Evolutionary conservation across 2,329 filamentous ascomycete species (phyloP), one percentile per base, ranked within the genome.

Genomic region (Cadophora sp.): DNA sequence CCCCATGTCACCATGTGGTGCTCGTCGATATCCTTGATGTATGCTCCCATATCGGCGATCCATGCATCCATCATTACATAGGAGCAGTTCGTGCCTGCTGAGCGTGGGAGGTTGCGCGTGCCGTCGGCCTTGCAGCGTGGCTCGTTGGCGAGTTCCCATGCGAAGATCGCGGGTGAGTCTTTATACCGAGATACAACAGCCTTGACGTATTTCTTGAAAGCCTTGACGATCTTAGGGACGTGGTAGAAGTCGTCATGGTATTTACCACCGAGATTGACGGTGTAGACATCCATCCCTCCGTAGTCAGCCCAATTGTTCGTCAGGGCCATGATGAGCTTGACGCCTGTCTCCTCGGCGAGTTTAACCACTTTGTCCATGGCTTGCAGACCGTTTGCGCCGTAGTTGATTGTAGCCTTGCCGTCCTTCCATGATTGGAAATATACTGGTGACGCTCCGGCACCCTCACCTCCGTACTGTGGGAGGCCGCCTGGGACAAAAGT

Each of bases 241-340:
- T 78, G 79, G 69, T 86, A 85, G 77, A 85, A 85, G 80, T 83
- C 48, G 22, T 59, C 59, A 20, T 59, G 63, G 18, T 65, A 59
- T 24, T 60, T 59, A 18, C 82, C 82, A 0, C 84, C 84, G 0
- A 85, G 79, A 66, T 87, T 85, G n/a, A 83, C 79, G 0, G 84
- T 87, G 68, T 86, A 87, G 0, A 86, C 82, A 41, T 86, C 84
- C 83, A 86, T 86, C n/a, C 85, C 85, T 20, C 85, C 84, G 61
- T 87, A 87, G 64, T 87, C 84, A 6, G 84, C 84, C 85, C 85
- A 87, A 62, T 86, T 86, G 76, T 87, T 87, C 0, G 84, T 86
- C 66, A 87, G 73, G 0, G 84, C 80, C 14, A 87, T 77, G 39
- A 87, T 78, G 2, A 87, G 78, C 77, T 87, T 87, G 68, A 85